Evolutionary conservation across 768 basidiomycete species (phyloP), one percentile per base, ranked within the genome.

Genomic region (Macrolepiota dolichaula): DNA sequence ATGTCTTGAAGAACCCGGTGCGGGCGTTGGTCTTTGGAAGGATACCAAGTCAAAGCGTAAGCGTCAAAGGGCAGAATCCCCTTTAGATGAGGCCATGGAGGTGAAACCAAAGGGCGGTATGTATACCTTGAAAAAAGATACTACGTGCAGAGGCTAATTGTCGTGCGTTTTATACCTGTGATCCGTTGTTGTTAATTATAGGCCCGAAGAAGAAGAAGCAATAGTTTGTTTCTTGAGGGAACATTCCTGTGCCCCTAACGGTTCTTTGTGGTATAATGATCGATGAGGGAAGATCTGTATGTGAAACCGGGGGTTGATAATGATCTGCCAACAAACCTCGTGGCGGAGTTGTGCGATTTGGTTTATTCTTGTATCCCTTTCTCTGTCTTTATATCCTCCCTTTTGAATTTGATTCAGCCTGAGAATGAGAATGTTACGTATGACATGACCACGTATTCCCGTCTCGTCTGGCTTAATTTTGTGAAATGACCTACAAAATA

Each of bases 1-100:
- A 59, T 96, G 94, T 69, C 72, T 74, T 10, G 78, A 78, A 36
- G 79, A 83, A 22, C 87, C 87, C 3, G 83, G 82, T 10, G 83
- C 82, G 4, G 81, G 84, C 5, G 77, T 82, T 3, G 82, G 80
- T 19, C 68, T 69, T 10, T 75, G 73, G 69, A 73, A 74, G 3
- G 63, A 66, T 11, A 46, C 61, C 47, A 71, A 68, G 58, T 67
- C 51, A 13, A 61, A 55, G 7, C 59, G 59, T 38, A 61, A 61
- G 24, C 38, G 59, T 35, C 59, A 61, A 19, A 46, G 59, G 37
- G 52, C 59, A 5, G 59, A 61, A n/a, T 54, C 52, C 24, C 46
- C 47, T 12, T 12, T 40, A 10, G 52, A 29, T 19, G 44, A 47
- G 27, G 46, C 13, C 38, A 24, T n/a, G 9, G 52, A 49, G 11